These are phyloP conservation scores for Basidiobolus meristosporus DNA, from an alignment of 371 early-diverging fungal species.

Conservation along the genomic window DNA sequence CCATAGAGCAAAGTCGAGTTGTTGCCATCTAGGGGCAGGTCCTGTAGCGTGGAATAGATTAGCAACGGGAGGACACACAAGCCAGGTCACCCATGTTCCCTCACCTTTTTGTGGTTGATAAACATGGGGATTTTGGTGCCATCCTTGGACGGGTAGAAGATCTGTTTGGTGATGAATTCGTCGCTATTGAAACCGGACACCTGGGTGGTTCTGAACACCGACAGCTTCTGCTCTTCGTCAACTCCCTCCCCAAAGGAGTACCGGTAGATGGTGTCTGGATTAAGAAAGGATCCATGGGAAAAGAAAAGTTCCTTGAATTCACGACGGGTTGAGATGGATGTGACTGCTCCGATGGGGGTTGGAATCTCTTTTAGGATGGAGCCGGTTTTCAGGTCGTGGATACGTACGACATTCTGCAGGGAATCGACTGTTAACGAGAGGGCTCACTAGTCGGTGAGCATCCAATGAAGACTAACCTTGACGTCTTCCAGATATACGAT, in stretches of 20 bases:
- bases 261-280: constrained; percentile 26
- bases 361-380: constrained; percentile 4
- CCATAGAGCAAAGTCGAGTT: constrained; percentile 35
- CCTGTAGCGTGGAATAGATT: constrained; percentile 5
- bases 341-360: constrained; percentile 13
- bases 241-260: constrained; percentile 9
- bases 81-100: constrained; percentile 17
- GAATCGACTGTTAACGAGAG: too few relatives aligned
- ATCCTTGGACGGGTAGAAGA: constrained; percentile 33
- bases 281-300: constrained; percentile 20
- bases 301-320: constrained; percentile 19
- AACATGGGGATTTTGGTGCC: constrained; percentile 45
- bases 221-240: too few relatives aligned
- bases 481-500: constrained; percentile 32
- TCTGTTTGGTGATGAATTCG: constrained; percentile 27
- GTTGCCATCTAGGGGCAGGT: constrained; percentile 16
- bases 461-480: too few relatives aligned
- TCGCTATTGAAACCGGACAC: constrained; percentile 20
- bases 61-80: constrained; percentile 1
- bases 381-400: constrained; percentile 12
- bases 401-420: constrained; percentile 1
- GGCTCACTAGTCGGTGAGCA: too few relatives aligned
- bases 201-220: constrained; percentile 14
- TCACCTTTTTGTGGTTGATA: constrained; percentile 22
- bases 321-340: constrained; percentile 2